phyloP scores from a whole-genome alignment of 176 grass and related monocot genomes.

The Phragmites australis region DNA sequence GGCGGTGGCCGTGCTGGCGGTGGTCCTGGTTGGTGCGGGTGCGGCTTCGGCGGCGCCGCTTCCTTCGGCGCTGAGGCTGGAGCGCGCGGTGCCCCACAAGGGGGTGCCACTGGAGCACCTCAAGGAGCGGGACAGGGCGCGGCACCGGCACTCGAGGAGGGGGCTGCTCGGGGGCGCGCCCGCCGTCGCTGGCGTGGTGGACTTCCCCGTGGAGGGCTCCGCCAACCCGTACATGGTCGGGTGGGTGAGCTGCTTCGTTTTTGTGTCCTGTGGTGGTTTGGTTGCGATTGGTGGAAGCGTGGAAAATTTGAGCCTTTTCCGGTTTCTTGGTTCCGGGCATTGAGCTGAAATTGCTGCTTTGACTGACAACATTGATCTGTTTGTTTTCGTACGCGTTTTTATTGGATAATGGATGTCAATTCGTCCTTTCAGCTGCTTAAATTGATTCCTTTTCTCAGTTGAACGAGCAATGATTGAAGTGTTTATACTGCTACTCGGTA shows the following conservation, averaged over 20 bases:
- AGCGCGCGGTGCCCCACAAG: conserved; percentile 65
- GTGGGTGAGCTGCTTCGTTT: conserved; percentile 57
- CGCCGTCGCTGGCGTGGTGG: conserved; percentile 57
- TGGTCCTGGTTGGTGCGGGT: not conserved
- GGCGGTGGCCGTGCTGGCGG: not conserved
- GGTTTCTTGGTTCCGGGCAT: not conserved
- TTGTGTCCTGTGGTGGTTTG: not conserved
- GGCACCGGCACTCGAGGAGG: conserved; percentile 62
- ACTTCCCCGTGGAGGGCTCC: conserved; percentile 92
- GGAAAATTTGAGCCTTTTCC: not conserved
- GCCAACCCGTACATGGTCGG: conserved; percentile 87
- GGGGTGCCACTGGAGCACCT: conserved; percentile 72
- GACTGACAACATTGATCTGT: conserved; percentile 2
- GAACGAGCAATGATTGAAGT: not conserved
- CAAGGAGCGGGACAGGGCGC: conserved; percentile 58
- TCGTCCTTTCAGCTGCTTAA: not conserved
- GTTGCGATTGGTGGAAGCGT: conserved; percentile 23
- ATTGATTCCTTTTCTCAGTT: conserved; percentile 3
- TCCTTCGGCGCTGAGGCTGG: conserved; percentile 52
- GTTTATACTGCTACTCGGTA: not conserved
- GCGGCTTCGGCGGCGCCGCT: conserved; percentile 14
- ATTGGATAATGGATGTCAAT: not conserved
- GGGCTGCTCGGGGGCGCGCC: conserved; percentile 46
- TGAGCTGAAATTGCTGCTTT: not conserved
- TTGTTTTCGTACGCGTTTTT: not conserved